Base-by-base conservation (phyloP, 2,329 filamentous ascomycete species). In the Rhinocladiella similis region DNA sequence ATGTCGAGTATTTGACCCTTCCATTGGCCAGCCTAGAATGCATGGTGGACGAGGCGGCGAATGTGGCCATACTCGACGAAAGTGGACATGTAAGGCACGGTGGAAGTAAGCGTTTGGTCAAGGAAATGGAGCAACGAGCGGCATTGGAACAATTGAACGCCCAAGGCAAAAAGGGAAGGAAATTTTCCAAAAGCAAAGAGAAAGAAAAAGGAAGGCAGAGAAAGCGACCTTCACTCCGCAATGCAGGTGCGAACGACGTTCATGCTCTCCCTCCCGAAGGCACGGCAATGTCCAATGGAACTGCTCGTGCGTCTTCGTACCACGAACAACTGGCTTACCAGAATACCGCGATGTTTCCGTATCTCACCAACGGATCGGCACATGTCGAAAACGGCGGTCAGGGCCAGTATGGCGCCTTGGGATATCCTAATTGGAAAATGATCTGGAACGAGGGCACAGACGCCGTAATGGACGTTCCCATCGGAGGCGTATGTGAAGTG, bases 391-490 rank as follows among this genome's bases (percentile, higher is more conserved):
- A 50, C 25, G 38, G 48, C 2, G 20, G 36, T n/a, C 35, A 41
- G 33, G 27, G 20, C 13, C 53, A 52, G 35, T 22, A 29, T n/a
- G 22, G 33, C 12, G 36, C 41, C 14, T 25, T 42, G 1, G 16
- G 29, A 2, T 50, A 64, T 27, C 72, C 83, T 62, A 83, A 91
- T 68, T 97, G 94, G 93, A 86, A 81, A 67, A 82, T 80, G 56
- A 80, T 96, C 16, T 99, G 94, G 94, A 91, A 86, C 67, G 86
- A 90, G 66, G 91, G 94, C 16, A 99, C 94, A 0, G 94, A 99
- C 78, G 94, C 91, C 1, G 94, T 97, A 6, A 89, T 99, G 89
- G 94, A 99, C 75, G 87, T 99, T 47, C 94, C 94, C 6, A 83
- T 97, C 63, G 92, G 91, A 9, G 94, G 93, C 0, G 93, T 97